Percentiles rank a stretch among this genome's conserved stretches.
phyloP scores from a whole-genome alignment of 139 green algal species.

The Ettlia oleoabundans region DNA sequence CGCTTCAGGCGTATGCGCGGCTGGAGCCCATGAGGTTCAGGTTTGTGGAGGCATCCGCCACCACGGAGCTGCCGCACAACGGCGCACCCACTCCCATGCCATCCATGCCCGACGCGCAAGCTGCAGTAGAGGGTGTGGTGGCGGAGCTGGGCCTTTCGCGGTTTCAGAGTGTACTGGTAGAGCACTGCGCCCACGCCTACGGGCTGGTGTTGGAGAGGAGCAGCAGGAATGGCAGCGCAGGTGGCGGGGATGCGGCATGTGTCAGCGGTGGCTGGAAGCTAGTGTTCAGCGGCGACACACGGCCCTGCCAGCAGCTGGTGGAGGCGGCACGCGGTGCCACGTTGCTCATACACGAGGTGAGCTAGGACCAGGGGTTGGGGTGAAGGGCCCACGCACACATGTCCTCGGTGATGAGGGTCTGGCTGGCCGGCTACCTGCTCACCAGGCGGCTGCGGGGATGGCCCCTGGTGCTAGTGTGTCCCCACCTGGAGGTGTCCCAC shows the following conservation, averaged over 20 bases:
- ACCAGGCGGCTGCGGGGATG: too few species aligned
- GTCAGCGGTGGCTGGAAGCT: conserved; percentile 72
- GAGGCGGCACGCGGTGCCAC: conserved; percentile 79
- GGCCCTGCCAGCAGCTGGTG: conserved; percentile 77
- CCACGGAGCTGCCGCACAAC: background rate
- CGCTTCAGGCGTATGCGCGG: conserved; percentile 68
- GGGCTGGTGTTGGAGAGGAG: conserved; percentile 70
- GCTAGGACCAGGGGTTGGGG: too few species aligned
- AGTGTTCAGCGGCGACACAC: conserved; percentile 93
- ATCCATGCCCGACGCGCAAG: background rate
- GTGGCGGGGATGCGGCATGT: background rate
- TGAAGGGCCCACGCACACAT: too few species aligned
- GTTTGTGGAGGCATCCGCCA: conserved; percentile 67
- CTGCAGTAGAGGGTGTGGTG: conserved; percentile 24
- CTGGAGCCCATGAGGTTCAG: conserved; percentile 67
- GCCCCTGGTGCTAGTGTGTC: too few species aligned
- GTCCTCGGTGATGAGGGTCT: too few species aligned
- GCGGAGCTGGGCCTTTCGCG: conserved; percentile 59
- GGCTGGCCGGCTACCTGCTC: too few species aligned
- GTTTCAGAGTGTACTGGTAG: conserved; percentile 70
- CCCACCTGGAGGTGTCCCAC: too few species aligned
- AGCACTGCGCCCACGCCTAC: conserved; percentile 80
- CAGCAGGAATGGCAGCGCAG: background rate
- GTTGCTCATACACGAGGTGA: conserved; percentile 93
- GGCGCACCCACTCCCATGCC: background rate